Conservation (phyloP, 805 yeast species). For the Pichia rugopelliculosa region DNA sequence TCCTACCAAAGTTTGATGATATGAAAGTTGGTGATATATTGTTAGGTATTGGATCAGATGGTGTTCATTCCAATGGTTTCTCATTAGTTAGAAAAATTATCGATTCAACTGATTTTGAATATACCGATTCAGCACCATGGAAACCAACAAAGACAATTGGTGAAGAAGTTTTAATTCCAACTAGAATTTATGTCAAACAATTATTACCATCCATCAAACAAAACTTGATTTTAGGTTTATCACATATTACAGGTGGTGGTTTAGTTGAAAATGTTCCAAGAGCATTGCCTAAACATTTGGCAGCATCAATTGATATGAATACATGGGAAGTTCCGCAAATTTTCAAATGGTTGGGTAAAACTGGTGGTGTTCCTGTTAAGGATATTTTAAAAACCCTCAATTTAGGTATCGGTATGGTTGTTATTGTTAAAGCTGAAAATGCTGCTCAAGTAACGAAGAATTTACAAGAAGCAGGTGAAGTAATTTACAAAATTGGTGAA, state of each 20-base stretch:
- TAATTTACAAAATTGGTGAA: constrained; percentile 62
- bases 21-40: constrained; percentile 79
- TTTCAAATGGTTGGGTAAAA: constrained; percentile 88
- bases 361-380: constrained; percentile 80
- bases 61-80: constrained; percentile 95
- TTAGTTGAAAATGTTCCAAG: constrained; percentile 93
- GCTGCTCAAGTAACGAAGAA: constrained; percentile 48
- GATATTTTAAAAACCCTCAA: constrained; percentile 90
- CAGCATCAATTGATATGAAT: constrained; percentile 72
- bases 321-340: constrained; percentile 83
- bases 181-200: constrained; percentile 91
- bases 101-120: constrained; percentile 64
- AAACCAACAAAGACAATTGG: constrained; percentile 65
- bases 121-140: constrained; percentile 84
- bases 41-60: constrained; percentile 83
- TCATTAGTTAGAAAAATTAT: constrained; percentile 90
- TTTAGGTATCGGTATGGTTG: constrained; percentile 95
- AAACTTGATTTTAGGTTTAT: constrained; percentile 72
- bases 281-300: constrained; percentile 73
- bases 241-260: constrained; percentile 99
- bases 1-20: constrained; percentile 61
- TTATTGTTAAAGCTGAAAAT: constrained; percentile 65
- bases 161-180: constrained; percentile 79
- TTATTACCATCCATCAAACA: constrained; percentile 65
- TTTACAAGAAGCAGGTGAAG: constrained; percentile 63